Evolutionary conservation across 345 rosid species (phyloP).

Genomic region (Firmiana major): DNA sequence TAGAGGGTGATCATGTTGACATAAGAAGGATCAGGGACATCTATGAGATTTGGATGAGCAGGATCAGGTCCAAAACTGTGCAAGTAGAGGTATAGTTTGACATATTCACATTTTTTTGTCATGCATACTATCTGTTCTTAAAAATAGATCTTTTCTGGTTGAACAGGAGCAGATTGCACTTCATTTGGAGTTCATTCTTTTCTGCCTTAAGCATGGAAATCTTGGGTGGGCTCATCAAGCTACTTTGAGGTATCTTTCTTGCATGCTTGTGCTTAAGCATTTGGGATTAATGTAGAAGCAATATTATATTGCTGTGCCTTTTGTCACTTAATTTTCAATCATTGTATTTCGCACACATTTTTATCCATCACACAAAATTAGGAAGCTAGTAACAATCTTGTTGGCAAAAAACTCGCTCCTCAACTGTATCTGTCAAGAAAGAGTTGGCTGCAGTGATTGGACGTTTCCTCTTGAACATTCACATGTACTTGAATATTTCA

Average conservation of each 20-base stretch:
- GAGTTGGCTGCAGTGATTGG: not conserved
- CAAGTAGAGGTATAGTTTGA: conserved; percentile 40
- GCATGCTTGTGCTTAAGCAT: not conserved
- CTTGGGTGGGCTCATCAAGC: conserved; percentile 48
- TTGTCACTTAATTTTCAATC: not conserved
- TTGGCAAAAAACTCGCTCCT: not conserved
- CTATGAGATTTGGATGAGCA: conserved; percentile 68
- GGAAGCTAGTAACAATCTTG: not conserved
- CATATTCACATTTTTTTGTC: not conserved
- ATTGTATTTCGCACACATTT: not conserved
- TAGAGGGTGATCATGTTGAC: conserved; percentile 25
- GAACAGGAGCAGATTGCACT: conserved; percentile 55
- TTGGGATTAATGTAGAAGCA: not conserved
- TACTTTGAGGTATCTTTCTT: conserved; percentile 44
- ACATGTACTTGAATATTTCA: not conserved
- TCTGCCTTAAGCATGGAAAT: conserved; percentile 42
- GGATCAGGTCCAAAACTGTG: conserved; percentile 39
- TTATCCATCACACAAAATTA: not conserved
- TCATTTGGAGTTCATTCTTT: conserved; percentile 64
- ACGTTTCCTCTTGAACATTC: not conserved
- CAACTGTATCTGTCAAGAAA: not conserved
- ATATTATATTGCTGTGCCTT: not conserved
- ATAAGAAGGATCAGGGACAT: conserved; percentile 35
- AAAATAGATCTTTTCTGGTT: conserved; percentile 10
- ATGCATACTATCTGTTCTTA: not conserved